These are phyloP conservation scores for Uronychia setigera DNA, from an alignment of 73 alveolate genomes.

Conservation along the genomic window DNA sequence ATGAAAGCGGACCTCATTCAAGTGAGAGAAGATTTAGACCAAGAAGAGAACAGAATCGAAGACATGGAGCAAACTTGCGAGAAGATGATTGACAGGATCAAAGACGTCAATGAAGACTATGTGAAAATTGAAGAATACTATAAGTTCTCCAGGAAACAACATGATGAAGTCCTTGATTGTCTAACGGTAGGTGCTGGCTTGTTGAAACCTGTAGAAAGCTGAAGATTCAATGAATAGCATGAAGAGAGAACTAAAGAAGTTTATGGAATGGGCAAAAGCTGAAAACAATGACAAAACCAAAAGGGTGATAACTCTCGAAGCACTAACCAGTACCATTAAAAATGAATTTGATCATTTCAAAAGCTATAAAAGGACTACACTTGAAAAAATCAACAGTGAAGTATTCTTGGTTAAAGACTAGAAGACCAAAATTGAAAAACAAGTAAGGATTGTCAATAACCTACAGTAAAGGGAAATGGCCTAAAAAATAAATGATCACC, in stretches of 20 bases:
- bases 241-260: background rate
- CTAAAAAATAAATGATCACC: background rate
- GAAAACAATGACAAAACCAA: background rate
- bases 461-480: background rate
- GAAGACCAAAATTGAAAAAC: background rate
- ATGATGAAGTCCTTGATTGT: background rate
- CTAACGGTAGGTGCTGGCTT: background rate
- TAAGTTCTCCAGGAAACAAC: background rate
- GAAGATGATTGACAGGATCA: slow-evolving; percentile 1
- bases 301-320: background rate
- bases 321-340: background rate
- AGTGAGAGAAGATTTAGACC: background rate
- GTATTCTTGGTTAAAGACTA: background rate
- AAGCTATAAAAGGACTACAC: background rate
- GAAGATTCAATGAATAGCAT: background rate
- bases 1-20: background rate
- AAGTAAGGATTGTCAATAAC: background rate
- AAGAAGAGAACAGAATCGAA: background rate
- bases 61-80: background rate
- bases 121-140: background rate
- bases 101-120: background rate
- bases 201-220: background rate
- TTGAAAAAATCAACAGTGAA: background rate
- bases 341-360: background rate
- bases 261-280: background rate